Base-by-base conservation (phyloP, 2,329 filamentous ascomycete species). In the Venturia asperata region DNA sequence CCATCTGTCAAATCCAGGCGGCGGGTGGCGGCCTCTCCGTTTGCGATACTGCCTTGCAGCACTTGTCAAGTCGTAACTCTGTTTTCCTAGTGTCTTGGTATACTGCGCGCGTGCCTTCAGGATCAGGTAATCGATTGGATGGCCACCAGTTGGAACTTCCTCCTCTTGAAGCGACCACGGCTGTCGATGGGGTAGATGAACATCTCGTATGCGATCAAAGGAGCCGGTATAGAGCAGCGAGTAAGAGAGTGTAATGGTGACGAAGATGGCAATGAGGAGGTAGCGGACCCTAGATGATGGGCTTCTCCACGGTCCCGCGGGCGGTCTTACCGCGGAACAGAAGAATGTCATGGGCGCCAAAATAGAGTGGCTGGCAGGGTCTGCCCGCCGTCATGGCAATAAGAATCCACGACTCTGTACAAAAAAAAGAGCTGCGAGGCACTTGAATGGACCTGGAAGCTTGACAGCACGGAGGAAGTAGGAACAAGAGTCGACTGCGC, bases 1-100 rank as follows among this genome's bases (percentile, higher is more conserved):
- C 81, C 81, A 83, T 45, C 70, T 66, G 58, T 80, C 79, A 68
- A 83, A 83, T 2, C 74, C 73, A 1, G 81, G 81, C 9, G 81
- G 81, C 17, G 81, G 81, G 67, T 82, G 78, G 42, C 81, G 73
- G 1, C 80, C 80, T 65, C 79, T 71, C 21, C 77, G 73, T 21
- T 70, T 58, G 11, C 79, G 73, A 66, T 83, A 83, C 42, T 75
- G 74, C 5, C 72, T 69, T 17, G 79, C 75, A 0, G 79, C 77
- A 60, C 72, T 69, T 15, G 71, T 61, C 5, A 82, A 24, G 34
- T 37, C 58, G 37, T 65, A 24, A 24, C 64, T 65, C 56, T 56
- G 37, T 47, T 42, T 45, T 10, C 41, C 21, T 5, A 62, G 21
- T n/a, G 30, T 21, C 24, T 56, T n/a, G 4, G 45, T 24, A 15